Evolutionary conservation across 352 stramenopile species (phyloP).

Genomic region (Phytopythium mirpurense): DNA sequence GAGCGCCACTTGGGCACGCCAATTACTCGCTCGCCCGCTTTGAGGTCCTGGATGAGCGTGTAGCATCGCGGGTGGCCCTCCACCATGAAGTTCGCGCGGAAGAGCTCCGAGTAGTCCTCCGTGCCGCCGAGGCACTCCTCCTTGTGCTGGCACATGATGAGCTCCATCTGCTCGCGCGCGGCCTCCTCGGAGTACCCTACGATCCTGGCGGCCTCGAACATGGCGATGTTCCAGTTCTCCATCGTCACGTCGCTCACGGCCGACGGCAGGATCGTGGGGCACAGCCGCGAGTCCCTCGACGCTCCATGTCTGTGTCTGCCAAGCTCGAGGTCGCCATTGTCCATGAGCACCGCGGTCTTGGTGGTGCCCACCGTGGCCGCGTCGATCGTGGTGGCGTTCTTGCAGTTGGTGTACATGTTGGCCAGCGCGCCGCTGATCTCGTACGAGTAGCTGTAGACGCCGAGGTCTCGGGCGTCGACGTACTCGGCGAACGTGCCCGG

Average conservation of each 20-base stretch:
- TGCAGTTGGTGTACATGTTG: constrained; percentile 52
- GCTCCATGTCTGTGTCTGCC: no score
- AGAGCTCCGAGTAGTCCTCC: constrained; percentile 34
- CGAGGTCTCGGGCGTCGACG: constrained; percentile 43
- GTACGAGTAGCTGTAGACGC: constrained; percentile 62
- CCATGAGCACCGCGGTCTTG: not conserved
- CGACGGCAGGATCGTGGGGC: constrained; percentile 13
- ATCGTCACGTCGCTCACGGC: constrained; percentile 24
- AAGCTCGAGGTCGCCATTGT: not conserved
- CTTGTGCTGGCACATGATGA: constrained; percentile 43
- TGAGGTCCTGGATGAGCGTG: constrained; percentile 28
- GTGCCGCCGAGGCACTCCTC: constrained; percentile 45
- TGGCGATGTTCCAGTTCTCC: constrained; percentile 35
- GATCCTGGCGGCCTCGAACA: constrained; percentile 41
- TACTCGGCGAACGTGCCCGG: constrained; percentile 34
- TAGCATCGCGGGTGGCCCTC: constrained; percentile 46
- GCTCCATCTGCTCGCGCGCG: constrained; percentile 44
- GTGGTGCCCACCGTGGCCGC: constrained; percentile 8
- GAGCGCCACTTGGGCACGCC: constrained; percentile 40
- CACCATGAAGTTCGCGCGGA: constrained; percentile 41
- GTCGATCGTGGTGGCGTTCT: constrained; percentile 21
- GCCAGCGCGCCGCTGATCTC: constrained; percentile 29
- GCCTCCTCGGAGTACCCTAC: constrained; percentile 32
- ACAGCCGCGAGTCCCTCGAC: not conserved
- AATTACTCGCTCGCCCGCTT: constrained; percentile 30